Conservation (phyloP, 2,329 filamentous ascomycete species). For the Cytospora schulzeri region DNA sequence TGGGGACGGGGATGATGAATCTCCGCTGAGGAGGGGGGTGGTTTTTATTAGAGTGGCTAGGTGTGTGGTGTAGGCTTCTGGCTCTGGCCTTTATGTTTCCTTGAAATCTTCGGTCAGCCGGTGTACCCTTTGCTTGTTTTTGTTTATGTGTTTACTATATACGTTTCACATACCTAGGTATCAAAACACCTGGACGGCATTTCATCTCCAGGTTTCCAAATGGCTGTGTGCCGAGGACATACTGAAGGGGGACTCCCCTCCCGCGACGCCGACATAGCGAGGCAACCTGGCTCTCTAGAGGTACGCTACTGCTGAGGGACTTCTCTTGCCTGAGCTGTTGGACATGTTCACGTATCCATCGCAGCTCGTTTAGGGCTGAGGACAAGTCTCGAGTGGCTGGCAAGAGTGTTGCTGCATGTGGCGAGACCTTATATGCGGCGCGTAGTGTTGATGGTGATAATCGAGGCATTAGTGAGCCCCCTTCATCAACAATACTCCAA, state of each 20-base stretch:
- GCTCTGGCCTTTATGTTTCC: slow-evolving; percentile 56
- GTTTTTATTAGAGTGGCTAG: slow-evolving; percentile 50
- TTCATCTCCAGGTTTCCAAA: slow-evolving; percentile 82
- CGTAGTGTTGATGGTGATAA: slow-evolving; percentile 60
- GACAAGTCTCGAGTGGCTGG: slow-evolving; percentile 62
- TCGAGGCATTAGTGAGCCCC: slow-evolving; percentile 56
- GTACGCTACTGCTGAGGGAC: background rate
- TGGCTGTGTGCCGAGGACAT: slow-evolving; percentile 83
- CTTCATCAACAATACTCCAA: background rate
- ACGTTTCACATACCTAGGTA: slow-evolving; percentile 63
- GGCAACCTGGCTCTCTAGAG: slow-evolving; percentile 33
- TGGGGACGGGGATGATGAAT: background rate
- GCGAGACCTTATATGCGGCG: slow-evolving; percentile 55
- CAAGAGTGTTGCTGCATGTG: slow-evolving; percentile 62
- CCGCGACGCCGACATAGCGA: slow-evolving; percentile 53
- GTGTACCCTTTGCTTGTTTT: background rate
- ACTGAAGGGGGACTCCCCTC: slow-evolving; percentile 78
- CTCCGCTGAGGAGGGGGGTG: slow-evolving; percentile 17
- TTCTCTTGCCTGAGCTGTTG: background rate
- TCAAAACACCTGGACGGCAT: slow-evolving; percentile 78
- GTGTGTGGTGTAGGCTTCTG: slow-evolving; percentile 66
- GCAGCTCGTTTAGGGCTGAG: slow-evolving; percentile 69
- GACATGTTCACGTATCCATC: slow-evolving; percentile 70
- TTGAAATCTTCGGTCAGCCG: slow-evolving; percentile 12
- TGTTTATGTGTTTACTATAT: background rate